Percentiles rank a stretch among this genome's conserved stretches.
These are phyloP conservation scores for Melanomma pulvis-pyrius DNA, from an alignment of 495 filamentous ascomycete genomes.

Conservation along the genomic window DNA sequence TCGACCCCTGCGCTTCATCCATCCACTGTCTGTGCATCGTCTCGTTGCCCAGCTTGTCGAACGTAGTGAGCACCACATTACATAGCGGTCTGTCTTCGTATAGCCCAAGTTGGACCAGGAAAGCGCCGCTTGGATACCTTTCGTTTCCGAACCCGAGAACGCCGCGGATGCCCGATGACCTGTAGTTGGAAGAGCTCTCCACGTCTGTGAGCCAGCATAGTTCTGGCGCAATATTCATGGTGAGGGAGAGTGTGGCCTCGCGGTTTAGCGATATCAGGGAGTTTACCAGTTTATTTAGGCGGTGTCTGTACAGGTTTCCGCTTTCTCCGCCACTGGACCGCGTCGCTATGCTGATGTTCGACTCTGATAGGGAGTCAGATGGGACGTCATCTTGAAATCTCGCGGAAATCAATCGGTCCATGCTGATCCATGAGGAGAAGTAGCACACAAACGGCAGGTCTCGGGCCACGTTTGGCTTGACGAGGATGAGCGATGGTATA, in stretches of 20 bases:
- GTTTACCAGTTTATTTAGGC: neutral
- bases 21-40: neutral
- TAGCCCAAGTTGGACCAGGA: conserved; percentile 6
- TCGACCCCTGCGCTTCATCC: neutral
- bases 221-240: neutral
- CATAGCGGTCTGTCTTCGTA: neutral
- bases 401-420: neutral
- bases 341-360: neutral
- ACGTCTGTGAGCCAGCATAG: conserved; percentile 11
- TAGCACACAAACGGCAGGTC: neutral
- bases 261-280: neutral
- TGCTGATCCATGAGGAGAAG: conserved; percentile 2
- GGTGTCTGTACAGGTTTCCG: neutral
- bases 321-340: neutral
- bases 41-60: neutral
- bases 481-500: neutral
- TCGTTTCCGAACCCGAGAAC: neutral
- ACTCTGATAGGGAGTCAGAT: neutral
- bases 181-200: neutral
- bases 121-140: neutral
- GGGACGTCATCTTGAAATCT: neutral
- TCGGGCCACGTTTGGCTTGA: neutral
- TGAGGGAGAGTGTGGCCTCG: neutral
- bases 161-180: neutral
- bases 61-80: neutral